phyloP scores from a whole-genome alignment of 768 basidiomycete species.

The Lactifluus hygrophoroides region DNA sequence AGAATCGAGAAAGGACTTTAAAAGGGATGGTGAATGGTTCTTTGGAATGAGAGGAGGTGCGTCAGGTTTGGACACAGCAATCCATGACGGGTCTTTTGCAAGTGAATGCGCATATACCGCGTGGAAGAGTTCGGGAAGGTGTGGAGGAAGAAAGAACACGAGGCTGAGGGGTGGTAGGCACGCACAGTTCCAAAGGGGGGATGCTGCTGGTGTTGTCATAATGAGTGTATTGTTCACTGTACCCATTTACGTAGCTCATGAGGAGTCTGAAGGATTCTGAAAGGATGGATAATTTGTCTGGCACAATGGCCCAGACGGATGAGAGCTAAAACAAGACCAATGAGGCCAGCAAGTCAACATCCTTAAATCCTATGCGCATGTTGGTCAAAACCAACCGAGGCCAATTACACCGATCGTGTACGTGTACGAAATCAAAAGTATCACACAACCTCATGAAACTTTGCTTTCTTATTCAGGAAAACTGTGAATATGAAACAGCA shows the following conservation, averaged over 20 bases:
- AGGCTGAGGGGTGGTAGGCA: slow-evolving; percentile 10
- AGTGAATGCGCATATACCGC: not conserved
- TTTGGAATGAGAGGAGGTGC: not conserved
- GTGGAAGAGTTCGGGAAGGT: not conserved
- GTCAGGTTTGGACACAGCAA: not conserved
- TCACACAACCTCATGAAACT: not conserved
- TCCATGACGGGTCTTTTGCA: not conserved
- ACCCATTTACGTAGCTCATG: slow-evolving; percentile 15
- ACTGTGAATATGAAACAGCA: not conserved
- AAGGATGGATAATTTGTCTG: not conserved
- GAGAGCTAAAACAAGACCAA: not conserved
- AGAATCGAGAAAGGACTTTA: not conserved
- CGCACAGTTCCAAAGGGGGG: slow-evolving; percentile 20
- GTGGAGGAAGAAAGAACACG: slow-evolving; percentile 10
- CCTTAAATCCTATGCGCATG: not conserved
- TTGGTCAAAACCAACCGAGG: not conserved
- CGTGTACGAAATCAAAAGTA: no score
- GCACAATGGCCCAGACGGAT: not conserved
- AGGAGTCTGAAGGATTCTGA: not conserved
- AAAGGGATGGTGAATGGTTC: slow-evolving; percentile 4
- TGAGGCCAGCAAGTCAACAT: not conserved
- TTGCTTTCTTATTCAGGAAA: no score
- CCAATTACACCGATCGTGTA: no score
- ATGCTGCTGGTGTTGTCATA: slow-evolving; percentile 17
- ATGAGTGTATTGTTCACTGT: slow-evolving; percentile 7